phyloP scores from a whole-genome alignment of 257 asterid species.

The Solanum bukasovii region DNA sequence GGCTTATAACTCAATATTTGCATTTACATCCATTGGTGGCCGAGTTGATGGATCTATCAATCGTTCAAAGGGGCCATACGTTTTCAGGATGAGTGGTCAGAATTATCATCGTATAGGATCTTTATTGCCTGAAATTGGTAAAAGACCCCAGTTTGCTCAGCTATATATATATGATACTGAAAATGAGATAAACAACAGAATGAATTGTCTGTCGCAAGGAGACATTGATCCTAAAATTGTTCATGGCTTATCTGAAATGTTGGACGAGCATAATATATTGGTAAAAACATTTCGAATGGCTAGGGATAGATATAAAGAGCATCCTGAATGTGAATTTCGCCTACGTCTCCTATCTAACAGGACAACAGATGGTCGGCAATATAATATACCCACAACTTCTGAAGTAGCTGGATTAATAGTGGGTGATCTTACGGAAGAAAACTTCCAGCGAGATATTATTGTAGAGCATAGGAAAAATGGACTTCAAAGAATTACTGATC shows the following conservation, averaged over 20 bases:
- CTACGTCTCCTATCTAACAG: not conserved
- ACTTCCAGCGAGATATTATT: not conserved
- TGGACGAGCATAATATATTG: not conserved
- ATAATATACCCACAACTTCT: not conserved
- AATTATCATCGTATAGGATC: not conserved
- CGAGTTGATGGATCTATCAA: not conserved
- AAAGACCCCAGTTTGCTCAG: not conserved
- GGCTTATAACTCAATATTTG: not conserved
- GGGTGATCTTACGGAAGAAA: not conserved
- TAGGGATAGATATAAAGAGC: not conserved
- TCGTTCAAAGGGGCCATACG: not conserved
- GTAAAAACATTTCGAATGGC: not conserved
- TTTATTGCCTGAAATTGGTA: not conserved
- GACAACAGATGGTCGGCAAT: not conserved
- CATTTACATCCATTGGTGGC: not conserved
- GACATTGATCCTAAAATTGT: not conserved
- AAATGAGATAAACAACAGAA: not conserved
- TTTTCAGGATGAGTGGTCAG: not conserved
- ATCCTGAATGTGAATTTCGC: not conserved
- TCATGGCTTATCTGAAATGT: not conserved
- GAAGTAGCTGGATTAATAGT: not conserved
- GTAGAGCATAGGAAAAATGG: not conserved
- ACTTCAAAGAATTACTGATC: not conserved
- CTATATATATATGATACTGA: not conserved
- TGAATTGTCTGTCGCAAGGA: not conserved